Conservation (phyloP, 768 basidiomycete genomes). For the Lentinula raphanica region DNA sequence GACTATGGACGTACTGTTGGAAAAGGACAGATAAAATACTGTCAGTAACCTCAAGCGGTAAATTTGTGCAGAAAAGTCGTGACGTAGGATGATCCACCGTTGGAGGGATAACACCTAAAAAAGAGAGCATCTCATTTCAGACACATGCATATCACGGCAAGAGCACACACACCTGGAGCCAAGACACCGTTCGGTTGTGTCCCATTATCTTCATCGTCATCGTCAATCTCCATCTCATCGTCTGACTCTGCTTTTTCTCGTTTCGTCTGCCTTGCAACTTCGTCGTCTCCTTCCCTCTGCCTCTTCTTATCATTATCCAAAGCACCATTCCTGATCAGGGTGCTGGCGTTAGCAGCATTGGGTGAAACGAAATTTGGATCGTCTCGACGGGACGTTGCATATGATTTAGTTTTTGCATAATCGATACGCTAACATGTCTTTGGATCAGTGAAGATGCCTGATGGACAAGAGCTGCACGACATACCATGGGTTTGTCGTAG, state of each 20-base stretch:
- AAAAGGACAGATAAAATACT: slow-evolving; percentile 84
- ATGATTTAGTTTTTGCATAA: slow-evolving; percentile 87
- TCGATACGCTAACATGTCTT: slow-evolving; percentile 67
- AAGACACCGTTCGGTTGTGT: slow-evolving; percentile 28
- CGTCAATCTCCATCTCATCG: slow-evolving; percentile 93
- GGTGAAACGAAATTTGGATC: slow-evolving; percentile 81
- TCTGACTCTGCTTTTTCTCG: slow-evolving; percentile 70
- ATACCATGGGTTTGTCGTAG: slow-evolving; percentile 88
- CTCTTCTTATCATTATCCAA: slow-evolving; percentile 48
- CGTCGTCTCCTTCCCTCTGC: slow-evolving; percentile 54
- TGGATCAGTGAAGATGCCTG: background rate
- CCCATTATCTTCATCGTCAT: slow-evolving; percentile 48
- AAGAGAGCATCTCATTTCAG: slow-evolving; percentile 15
- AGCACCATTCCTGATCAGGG: slow-evolving; percentile 34
- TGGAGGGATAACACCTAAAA: slow-evolving; percentile 35
- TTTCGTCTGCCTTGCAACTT: slow-evolving; percentile 56
- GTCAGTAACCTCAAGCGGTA: slow-evolving; percentile 87
- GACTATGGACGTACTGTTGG: slow-evolving; percentile 67
- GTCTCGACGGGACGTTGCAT: slow-evolving; percentile 73
- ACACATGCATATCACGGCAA: background rate
- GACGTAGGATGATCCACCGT: slow-evolving; percentile 51
- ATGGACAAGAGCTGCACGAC: slow-evolving; percentile 16
- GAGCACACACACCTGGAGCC: slow-evolving; percentile 6
- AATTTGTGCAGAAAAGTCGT: slow-evolving; percentile 73
- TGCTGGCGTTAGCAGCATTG: slow-evolving; percentile 54